Conservation (phyloP, 768 basidiomycete genomes). For the Hygrophoropsis aurantiaca region DNA sequence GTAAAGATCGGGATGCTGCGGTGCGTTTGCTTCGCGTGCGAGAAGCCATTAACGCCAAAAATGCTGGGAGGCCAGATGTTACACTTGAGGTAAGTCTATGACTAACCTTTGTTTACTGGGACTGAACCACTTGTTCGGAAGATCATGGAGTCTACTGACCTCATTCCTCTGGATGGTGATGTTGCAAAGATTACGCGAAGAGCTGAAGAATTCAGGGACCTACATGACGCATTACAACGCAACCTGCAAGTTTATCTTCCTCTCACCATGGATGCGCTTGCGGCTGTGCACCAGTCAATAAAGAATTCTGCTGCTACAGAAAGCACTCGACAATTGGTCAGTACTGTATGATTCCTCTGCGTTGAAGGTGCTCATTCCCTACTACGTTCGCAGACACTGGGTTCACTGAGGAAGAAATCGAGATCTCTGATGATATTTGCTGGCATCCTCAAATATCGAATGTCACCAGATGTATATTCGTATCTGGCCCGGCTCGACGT, state of each 20-base stretch:
- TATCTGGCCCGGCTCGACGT: slow-evolving; percentile 85
- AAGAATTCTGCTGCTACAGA: slow-evolving; percentile 75
- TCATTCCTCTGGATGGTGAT: slow-evolving; percentile 86
- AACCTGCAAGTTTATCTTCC: slow-evolving; percentile 88
- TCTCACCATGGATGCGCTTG: slow-evolving; percentile 90
- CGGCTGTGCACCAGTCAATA: slow-evolving; percentile 73
- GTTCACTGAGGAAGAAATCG: slow-evolving; percentile 72
- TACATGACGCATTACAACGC: slow-evolving; percentile 83
- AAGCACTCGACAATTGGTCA: slow-evolving; percentile 72
- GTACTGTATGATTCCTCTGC: slow-evolving; percentile 24
- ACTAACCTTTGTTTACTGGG: neutral
- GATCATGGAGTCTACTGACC: slow-evolving; percentile 84
- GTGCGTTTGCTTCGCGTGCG: slow-evolving; percentile 75
- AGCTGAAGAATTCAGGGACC: slow-evolving; percentile 86
- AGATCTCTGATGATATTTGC: slow-evolving; percentile 87
- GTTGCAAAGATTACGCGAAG: slow-evolving; percentile 80
- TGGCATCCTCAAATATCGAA: slow-evolving; percentile 82
- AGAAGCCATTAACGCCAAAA: slow-evolving; percentile 77
- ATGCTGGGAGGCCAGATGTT: slow-evolving; percentile 66
- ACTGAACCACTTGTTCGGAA: slow-evolving; percentile 28
- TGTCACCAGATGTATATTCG: slow-evolving; percentile 88
- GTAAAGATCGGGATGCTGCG: slow-evolving; percentile 72
- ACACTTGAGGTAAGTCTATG: slow-evolving; percentile 71
- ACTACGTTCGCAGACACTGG: slow-evolving; percentile 50
- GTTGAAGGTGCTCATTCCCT: slow-evolving; percentile 15